phyloP scores from a whole-genome alignment of 1,284 basidiomycete genomes.

The Cronartium ribicola region DNA sequence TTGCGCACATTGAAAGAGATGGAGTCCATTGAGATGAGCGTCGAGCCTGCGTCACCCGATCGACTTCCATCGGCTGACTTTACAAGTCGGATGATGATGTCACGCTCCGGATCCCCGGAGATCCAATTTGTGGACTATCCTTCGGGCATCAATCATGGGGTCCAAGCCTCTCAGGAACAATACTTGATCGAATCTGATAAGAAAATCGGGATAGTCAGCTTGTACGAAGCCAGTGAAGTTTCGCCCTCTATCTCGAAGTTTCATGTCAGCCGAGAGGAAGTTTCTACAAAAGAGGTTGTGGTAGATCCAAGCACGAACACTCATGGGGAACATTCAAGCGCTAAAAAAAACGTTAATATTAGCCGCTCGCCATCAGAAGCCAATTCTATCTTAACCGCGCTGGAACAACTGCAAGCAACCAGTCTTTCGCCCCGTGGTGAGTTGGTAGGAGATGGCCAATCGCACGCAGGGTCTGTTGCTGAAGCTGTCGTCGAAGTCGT shows the following conservation, averaged over 20 bases:
- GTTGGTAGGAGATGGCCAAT: too few species aligned
- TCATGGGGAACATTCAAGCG: too few species aligned
- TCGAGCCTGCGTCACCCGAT: conserved; percentile 24
- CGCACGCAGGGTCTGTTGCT: too few species aligned
- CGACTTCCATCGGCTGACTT: conserved; percentile 24
- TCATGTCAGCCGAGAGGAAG: background rate
- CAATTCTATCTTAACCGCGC: too few species aligned
- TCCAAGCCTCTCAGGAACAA: background rate
- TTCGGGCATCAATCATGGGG: conserved; percentile 1
- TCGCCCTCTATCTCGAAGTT: conserved; percentile 7
- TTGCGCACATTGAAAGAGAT: background rate
- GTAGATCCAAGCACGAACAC: too few species aligned
- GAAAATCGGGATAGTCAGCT: conserved; percentile 4
- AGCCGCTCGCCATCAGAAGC: too few species aligned
- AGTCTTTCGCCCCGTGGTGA: too few species aligned
- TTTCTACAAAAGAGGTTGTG: too few species aligned
- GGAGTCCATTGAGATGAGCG: conserved; percentile 9
- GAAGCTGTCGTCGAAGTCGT: too few species aligned
- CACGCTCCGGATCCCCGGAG: background rate
- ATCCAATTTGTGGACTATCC: conserved; percentile 32
- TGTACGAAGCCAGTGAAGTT: conserved; percentile 12
- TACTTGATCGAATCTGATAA: conserved; percentile 19
- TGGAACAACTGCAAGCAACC: too few species aligned
- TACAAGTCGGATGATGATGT: conserved; percentile 17
- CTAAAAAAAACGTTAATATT: too few species aligned